phyloP scores from a whole-genome alignment of 371 early-diverging fungal species.

The Mucor sp. region DNA sequence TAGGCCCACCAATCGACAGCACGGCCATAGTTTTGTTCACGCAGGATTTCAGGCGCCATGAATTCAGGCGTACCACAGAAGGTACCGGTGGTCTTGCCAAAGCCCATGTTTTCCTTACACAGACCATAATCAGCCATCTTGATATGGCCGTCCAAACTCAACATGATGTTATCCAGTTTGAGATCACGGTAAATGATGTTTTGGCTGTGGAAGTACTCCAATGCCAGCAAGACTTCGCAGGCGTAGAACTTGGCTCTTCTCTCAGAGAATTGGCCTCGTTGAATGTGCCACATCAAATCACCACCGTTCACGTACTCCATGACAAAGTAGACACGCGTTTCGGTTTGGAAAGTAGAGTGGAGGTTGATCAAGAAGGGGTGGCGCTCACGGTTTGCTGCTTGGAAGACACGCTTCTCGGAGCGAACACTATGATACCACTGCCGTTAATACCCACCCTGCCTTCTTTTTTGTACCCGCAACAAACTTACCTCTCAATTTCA shows the following conservation, averaged over 20 bases:
- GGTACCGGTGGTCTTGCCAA: slow-evolving; percentile 81
- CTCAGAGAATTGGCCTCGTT: slow-evolving; percentile 83
- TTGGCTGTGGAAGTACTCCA: slow-evolving; percentile 94
- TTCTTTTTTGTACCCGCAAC: not conserved
- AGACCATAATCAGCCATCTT: slow-evolving; percentile 99
- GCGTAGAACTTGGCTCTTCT: slow-evolving; percentile 95
- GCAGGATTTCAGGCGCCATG: slow-evolving; percentile 99
- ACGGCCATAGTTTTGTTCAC: slow-evolving; percentile 89
- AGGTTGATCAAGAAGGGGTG: slow-evolving; percentile 98
- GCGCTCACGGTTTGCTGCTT: slow-evolving; percentile 81
- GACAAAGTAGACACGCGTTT: slow-evolving; percentile 93
- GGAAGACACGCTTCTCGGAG: slow-evolving; percentile 93
- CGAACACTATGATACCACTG: slow-evolving; percentile 59
- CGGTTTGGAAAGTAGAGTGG: slow-evolving; percentile 95
- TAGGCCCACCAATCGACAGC: slow-evolving; percentile 99
- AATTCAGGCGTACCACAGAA: slow-evolving; percentile 99
- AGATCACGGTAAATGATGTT: slow-evolving; percentile 97
- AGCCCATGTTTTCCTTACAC: slow-evolving; percentile 94
- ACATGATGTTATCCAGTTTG: slow-evolving; percentile 97
- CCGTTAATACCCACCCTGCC: no score
- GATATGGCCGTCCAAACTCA: slow-evolving; percentile 93
- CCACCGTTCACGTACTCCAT: slow-evolving; percentile 99
- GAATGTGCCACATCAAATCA: slow-evolving; percentile 98
- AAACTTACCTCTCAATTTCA: slow-evolving; percentile 77
- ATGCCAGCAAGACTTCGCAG: slow-evolving; percentile 92